Evolutionary conservation across 2,329 filamentous ascomycete species (phyloP), one percentile per base, ranked within the genome.

Genomic region (Bertia moriformis): DNA sequence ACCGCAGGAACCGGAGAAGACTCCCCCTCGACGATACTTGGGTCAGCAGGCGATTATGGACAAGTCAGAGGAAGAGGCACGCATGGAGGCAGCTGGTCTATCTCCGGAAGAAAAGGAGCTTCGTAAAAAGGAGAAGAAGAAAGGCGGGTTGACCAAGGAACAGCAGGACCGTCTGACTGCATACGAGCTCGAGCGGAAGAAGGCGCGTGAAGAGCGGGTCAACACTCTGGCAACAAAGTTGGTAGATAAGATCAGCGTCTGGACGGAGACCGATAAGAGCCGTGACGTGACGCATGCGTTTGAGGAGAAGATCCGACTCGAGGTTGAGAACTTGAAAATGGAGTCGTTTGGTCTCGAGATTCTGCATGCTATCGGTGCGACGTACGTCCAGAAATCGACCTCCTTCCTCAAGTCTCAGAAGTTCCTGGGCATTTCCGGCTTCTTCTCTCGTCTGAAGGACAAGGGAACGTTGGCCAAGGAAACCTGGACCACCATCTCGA

Each of bases 301-400:
- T 66, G 80, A 88, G 57, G 85, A 89, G 56, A 95, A 98, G 73
- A 95, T 84, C 48, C 75, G 80, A 30, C 76, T 96, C 30, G 91
- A 98, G 62, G 85, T 94, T 18, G 91, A 98, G 65, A 93, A 96
- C 55, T 68, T 98, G 50, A 98, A 96, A 70, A 98, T 98, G 87
- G 91, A 98, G 63, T 93, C 84, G 0, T 98, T 98, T 50, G 91
- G 91, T 39, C 70, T 98, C 32, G 91, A 98, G 46, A 96, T 96
- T 49, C 68, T 95, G 38, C 89, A 96, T 59, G 88, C 91, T 36
- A 93, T 98, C 51, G 91, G 91, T 13, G 71, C 83, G 48, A 93
- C 86, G 3, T 98, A 98, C 59, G 62, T 91, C 19, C 77, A 78
- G 57, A 96, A 96, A 62, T 85, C 82, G 3, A 84, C 83, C 1